Base-by-base conservation (phyloP, 2,329 filamentous ascomycete species). In the Fusarium paranaense region DNA sequence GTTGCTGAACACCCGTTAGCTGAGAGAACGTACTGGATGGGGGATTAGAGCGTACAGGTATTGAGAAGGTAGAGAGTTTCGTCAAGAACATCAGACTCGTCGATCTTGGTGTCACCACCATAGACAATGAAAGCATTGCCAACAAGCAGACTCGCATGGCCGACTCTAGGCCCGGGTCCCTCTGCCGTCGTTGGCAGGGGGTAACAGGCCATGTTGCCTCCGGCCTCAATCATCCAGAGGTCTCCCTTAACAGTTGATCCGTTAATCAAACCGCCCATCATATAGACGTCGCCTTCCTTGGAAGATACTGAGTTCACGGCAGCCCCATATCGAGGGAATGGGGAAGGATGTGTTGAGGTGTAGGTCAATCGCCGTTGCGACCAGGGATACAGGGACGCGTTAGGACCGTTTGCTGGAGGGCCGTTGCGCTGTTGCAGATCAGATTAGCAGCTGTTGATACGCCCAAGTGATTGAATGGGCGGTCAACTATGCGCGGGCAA, bases 101-200 rank as follows among this genome's bases (percentile, higher is more conserved):
- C 95, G 81, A 98, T 93, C 84, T 99, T 99, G 61, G 97, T 99
- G 82, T 99, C 97, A 80, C 97, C 97, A 59, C 97, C 97, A 80
- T 98, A 99, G 14, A 99, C 97, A 77, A 99, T 99, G 82, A 98
- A 99, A 1, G 97, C 97, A 83, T 99, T 99, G 67, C 97, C 97
- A 63, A 99, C 97, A 18, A 99, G 88, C 79, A 99, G 87, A 86
- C 95, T 97, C 22, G 96, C 90, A 85, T 99, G 97, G 5, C 97
- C 97, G 62, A 99, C 97, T 85, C 97, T 91, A 2, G 97, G 97
- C 5, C 97, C 95, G 2, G 97, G 97, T 0, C 97, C 97, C 83
- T 99, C 97, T 22, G 95, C 94, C 1, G 95, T 97, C 1, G 97
- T 98, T 13, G 93, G 91, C 65, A 99, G 91, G 27, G 95, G 96